Conservation (phyloP, 2,329 filamentous ascomycete species). For the Penicillium hesseltinei region DNA sequence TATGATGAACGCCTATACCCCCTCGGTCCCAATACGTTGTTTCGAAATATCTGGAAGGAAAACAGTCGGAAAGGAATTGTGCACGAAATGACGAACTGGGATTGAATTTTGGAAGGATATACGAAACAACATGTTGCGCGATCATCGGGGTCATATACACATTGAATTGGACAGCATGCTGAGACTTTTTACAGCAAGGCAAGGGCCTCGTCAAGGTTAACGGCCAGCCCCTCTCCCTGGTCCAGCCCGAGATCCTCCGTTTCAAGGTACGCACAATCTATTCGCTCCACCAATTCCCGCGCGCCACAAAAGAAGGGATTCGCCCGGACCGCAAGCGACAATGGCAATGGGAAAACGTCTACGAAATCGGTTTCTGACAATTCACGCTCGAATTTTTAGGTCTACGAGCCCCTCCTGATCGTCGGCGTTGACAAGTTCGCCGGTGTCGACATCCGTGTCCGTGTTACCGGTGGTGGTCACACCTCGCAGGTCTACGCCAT, state of each 20-base stretch:
- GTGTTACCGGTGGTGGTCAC: conserved; percentile 96
- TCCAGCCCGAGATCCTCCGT: conserved; percentile 94
- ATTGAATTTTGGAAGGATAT: conserved; percentile 11
- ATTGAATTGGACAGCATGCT: conserved; percentile 23
- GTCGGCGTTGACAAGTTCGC: conserved; percentile 97
- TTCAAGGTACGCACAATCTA: conserved; percentile 70
- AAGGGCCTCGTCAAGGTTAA: conserved; percentile 98
- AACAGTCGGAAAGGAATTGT: conserved; percentile 8
- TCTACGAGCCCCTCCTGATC: conserved; percentile 98
- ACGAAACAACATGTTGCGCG: conserved; percentile 16
- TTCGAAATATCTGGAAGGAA: conserved; percentile 14
- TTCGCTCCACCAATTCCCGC: conserved; percentile 9
- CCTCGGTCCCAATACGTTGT: conserved; percentile 19
- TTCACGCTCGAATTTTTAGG: conserved; percentile 48
- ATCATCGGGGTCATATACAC: conserved; percentile 10
- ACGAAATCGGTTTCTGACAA: conserved; percentile 11
- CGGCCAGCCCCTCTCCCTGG: conserved; percentile 88
- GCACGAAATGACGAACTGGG: conserved; percentile 7
- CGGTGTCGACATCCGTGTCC: conserved; percentile 94
- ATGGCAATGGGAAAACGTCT: conserved; percentile 1
- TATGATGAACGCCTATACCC: conserved; percentile 45
- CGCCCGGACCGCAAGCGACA: conserved; percentile 6
- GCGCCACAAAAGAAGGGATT: conserved; percentile 2
- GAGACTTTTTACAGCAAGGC: conserved; percentile 56
- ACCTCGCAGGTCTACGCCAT: conserved; percentile 97